phyloP scores from a whole-genome alignment of 1,139 yeast species.

The Protomyces macrosporus region DNA sequence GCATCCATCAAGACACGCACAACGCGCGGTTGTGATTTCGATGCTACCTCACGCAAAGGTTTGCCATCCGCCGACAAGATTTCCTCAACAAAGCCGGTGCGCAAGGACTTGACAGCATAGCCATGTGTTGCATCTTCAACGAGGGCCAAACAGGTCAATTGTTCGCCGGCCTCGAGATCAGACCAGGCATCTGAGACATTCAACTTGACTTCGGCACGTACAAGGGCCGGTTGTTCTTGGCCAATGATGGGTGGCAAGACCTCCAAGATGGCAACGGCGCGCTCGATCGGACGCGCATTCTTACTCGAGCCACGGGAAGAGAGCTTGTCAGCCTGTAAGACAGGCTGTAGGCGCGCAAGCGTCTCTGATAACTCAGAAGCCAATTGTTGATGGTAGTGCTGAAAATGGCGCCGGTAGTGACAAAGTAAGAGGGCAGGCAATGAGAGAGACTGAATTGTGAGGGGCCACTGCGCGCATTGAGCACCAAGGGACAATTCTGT shows the following conservation, averaged over 20 bases:
- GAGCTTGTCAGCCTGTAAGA: constrained; percentile 1
- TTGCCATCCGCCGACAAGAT: constrained; percentile 32
- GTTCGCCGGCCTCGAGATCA: constrained; percentile 36
- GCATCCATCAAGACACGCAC: constrained; percentile 23
- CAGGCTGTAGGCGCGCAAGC: not conserved
- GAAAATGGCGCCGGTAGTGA: not conserved
- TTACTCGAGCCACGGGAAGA: constrained; percentile 38
- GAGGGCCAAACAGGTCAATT: constrained; percentile 36
- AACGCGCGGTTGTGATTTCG: constrained; percentile 10
- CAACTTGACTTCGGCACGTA: constrained; percentile 35
- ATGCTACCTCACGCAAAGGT: constrained; percentile 19
- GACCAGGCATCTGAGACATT: constrained; percentile 41
- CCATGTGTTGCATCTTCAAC: constrained; percentile 30
- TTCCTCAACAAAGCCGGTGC: constrained; percentile 35
- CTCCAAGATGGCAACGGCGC: constrained; percentile 34
- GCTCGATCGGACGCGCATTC: constrained; percentile 35
- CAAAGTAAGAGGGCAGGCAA: not conserved
- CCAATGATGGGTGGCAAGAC: constrained; percentile 36
- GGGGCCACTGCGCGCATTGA: not conserved
- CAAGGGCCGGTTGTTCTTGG: constrained; percentile 32
- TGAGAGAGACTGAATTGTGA: not conserved
- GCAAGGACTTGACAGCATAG: constrained; percentile 31
- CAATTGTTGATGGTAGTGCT: not conserved
- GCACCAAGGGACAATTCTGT: not conserved
- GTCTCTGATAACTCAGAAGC: not conserved